These are phyloP conservation scores for Pseudonitzschia pungens DNA, from an alignment of 108 stramenopile species.

Conservation along the genomic window DNA sequence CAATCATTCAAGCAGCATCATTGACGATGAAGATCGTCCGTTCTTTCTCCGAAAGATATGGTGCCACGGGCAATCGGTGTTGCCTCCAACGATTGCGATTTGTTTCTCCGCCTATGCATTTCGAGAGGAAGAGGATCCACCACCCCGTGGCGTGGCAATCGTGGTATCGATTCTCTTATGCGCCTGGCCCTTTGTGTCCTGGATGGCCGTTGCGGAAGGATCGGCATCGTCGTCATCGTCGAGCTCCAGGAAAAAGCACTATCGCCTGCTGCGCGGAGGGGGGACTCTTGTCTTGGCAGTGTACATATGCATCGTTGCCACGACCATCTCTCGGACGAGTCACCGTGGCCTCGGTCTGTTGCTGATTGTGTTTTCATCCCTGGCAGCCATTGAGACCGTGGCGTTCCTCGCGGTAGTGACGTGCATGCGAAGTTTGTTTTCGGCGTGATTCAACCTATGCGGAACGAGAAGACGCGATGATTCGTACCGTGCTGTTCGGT, in stretches of 20 bases:
- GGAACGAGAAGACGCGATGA: too few species aligned
- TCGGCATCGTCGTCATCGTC: neutral
- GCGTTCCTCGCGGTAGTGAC: neutral
- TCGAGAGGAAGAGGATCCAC: neutral
- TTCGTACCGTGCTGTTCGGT: too few species aligned
- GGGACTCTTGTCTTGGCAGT: neutral
- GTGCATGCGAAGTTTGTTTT: neutral
- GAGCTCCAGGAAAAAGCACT: neutral
- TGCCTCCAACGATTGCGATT: neutral
- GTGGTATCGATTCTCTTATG: neutral
- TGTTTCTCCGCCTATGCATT: neutral
- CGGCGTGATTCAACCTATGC: neutral
- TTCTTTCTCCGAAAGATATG: neutral
- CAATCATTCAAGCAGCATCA: neutral
- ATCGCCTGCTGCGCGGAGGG: neutral
- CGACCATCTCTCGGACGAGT: neutral
- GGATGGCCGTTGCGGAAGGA: neutral
- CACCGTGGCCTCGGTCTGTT: neutral
- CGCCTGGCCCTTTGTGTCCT: conserved; percentile 2
- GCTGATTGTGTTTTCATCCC: neutral
- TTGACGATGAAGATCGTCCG: conserved; percentile 2
- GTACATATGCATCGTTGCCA: neutral
- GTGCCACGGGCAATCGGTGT: conserved; percentile 4
- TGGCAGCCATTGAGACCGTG: neutral
- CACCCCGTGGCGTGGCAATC: neutral